Base-by-base conservation (phyloP, 306 rosid genomes). In the Neltuma alba region DNA sequence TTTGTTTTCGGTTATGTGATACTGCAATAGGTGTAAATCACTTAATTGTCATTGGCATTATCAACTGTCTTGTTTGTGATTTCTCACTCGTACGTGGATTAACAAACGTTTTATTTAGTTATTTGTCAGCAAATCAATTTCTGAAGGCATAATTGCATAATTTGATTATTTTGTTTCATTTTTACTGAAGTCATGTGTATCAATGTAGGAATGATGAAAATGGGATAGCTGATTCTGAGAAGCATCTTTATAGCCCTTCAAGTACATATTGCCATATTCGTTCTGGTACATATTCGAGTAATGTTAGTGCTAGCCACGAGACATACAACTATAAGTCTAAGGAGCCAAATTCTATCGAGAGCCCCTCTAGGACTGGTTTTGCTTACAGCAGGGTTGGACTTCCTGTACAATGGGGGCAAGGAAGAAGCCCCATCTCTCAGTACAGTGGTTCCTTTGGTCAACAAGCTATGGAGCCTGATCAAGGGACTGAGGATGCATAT, bases 151-250 rank as follows among this genome's bases (percentile, higher is more conserved):
- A 21, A 20, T 62, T 69, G 81, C 79, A 52, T 62, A 67, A 55
- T 80, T 72, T 57, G 48, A 40, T 76, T 38, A 76, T 48, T 41
- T 2, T 34, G 69, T 33, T 64, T 64, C 45, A 9, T 60, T 18
- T 74, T 27, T 11, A 50, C 40, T 80, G 83, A 79, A 65, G 70
- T 41, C 38, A 12, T 76, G 54, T 77, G 70, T 79, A 41, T 75
- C 79, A 28, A 41, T 83, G 89, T 82, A 95, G 99, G 96, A 89
- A 94, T 40, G 91, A 91, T 58, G 97, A 90, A 78, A 97, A 95
- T 42, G 92, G 89, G 83, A 82, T 62, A 13, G 96, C 86, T 79
- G 92, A 93, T 84, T 90, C 87, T 47, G 89, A 81, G 81, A 93
- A 88, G 89, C 92, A 84, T 81, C 76, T 80, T 82, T 86, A 76